Percentiles rank a stretch among this genome's conserved stretches.
phyloP scores from a whole-genome alignment of 129 eudicot species.

The Arctium lappa region DNA sequence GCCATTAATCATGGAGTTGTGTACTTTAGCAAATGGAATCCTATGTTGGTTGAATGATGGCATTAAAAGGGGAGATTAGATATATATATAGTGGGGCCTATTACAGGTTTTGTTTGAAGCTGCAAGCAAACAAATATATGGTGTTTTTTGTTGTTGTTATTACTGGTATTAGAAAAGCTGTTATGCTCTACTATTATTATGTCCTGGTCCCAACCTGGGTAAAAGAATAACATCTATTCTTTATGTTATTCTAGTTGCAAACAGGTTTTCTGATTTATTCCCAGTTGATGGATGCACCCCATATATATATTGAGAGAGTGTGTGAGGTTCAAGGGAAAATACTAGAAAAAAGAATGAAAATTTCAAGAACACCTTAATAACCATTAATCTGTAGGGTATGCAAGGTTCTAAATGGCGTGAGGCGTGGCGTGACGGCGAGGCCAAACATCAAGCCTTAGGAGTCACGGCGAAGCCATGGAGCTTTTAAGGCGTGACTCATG shows the following conservation, averaged over 20 bases:
- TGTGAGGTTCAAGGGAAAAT: no score
- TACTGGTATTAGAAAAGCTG: slow-evolving; percentile 13
- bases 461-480: no score
- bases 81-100: background rate
- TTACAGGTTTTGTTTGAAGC: slow-evolving; percentile 6
- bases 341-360: no score
- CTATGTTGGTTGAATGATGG: background rate
- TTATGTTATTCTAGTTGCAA: background rate
- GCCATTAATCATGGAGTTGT: background rate
- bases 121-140: slow-evolving; percentile 14
- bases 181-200: slow-evolving; percentile 3
- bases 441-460: no score
- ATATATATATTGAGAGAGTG: no score
- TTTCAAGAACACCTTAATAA: no score
- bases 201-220: slow-evolving; percentile 19
- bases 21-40: background rate
- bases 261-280: slow-evolving; percentile 19
- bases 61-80: background rate
- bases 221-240: slow-evolving; percentile 15
- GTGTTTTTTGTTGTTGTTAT: slow-evolving; percentile 19
- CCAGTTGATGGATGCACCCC: slow-evolving; percentile 1
- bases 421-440: no score
- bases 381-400: no score
- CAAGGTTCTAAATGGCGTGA: no score
- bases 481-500: no score